A percentile compares a stretch with the other conserved stretches of the same genome.
phyloP scores from a whole-genome alignment of 768 basidiomycete genomes.

The Dendrothele bispora region DNA sequence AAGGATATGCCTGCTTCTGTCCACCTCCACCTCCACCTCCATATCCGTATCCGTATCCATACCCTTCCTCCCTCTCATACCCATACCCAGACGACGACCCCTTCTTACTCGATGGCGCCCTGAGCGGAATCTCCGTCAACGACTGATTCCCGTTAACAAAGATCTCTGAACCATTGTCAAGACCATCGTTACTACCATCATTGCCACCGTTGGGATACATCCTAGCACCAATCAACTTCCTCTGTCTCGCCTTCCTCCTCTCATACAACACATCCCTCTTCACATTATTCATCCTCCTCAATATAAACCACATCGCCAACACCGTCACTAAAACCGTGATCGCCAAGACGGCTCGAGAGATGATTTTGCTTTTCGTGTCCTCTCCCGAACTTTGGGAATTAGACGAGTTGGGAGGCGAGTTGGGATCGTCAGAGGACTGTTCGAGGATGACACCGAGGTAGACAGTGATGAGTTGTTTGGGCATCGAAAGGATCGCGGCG shows the following conservation, averaged over 20 bases:
- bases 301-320: conserved; percentile 83
- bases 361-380: conserved; percentile 54
- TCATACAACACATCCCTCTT: conserved; percentile 70
- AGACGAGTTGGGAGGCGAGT: too few species aligned
- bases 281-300: conserved; percentile 62
- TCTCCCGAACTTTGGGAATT: conserved; percentile 36
- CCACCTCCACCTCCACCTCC: not conserved
- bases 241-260: conserved; percentile 71
- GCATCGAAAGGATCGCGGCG: conserved; percentile 80
- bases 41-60: not conserved
- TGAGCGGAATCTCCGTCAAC: conserved; percentile 35
- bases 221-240: conserved; percentile 39
- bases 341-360: conserved; percentile 68
- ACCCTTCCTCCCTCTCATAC: too few species aligned
- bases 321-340: conserved; percentile 73
- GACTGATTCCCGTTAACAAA: conserved; percentile 36
- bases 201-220: conserved; percentile 5
- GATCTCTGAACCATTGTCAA: conserved; percentile 8
- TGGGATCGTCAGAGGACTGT: conserved; percentile 40
- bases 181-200: too few species aligned
- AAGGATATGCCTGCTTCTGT: conserved; percentile 4
- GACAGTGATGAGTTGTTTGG: conserved; percentile 90
- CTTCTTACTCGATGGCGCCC: conserved; percentile 2
- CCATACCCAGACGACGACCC: too few species aligned
- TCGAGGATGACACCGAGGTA: conserved; percentile 86